Evolutionary conservation across 225 moss, liverwort and hornwort genomes (phyloP), one percentile per base, ranked within the genome.

Genomic region (Bryoerythrophyllum caledonicum): DNA sequence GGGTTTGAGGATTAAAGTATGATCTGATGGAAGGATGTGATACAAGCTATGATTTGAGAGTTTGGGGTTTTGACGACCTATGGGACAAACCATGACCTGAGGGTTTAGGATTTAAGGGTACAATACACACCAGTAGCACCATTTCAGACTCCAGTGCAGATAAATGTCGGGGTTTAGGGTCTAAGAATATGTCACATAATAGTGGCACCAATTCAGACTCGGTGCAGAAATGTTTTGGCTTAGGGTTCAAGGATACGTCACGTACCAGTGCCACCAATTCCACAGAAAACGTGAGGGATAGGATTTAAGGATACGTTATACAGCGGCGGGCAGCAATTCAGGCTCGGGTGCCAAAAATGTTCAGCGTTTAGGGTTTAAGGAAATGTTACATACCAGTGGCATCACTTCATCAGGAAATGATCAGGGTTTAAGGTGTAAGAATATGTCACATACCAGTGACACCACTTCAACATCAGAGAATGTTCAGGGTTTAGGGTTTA

Each of bases 351-450:
- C 37, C 3, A 37, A 37, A 6, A 37, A 37, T 37, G 37, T 37
- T 24, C 6, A 57, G 55, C 10, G 57, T 57, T 64, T 7, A 28
- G 48, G 64, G 57, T 57, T 65, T 68, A 37, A 52, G 62, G 10
- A 46, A 7, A 27, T 73, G 24, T 30, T 46, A 23, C 60, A 23
- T 63, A 93, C 91, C 85, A 46, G 89, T 92, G 52, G 91, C 16
- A 17, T 83, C 79, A 54, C 4, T 46, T 32, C 5, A 46, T 2
- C 37, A 3, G 0, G 65, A 6, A 34, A 46, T 61, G 9, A 6
- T 28, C 9, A 55, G 53, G n/a, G 64, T 64, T 73, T 14, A 28
- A 37, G 64, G 57, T 57, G 58, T 68, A 46, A 52, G 68, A 46
- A 46, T 10, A 43, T 73, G 24, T 30, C 35, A 27, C 60, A 19